phyloP scores from a whole-genome alignment of 768 basidiomycete genomes.

The Boletellus sp. region DNA sequence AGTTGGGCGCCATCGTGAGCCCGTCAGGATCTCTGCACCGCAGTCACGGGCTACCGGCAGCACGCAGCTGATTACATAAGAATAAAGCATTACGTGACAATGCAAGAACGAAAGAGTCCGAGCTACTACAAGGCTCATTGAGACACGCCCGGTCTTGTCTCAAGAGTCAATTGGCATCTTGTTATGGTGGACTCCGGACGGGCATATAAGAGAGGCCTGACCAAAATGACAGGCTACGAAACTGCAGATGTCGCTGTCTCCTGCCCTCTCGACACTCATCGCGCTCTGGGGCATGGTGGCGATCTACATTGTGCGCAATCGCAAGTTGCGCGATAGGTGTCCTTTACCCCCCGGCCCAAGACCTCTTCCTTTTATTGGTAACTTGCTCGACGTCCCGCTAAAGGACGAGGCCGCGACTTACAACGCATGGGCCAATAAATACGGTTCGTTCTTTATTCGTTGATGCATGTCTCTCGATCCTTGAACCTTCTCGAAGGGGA shows the following conservation, averaged over 20 bases:
- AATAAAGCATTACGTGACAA: not conserved
- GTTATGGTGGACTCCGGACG: conserved; percentile 10
- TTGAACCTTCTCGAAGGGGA: conserved; percentile 35
- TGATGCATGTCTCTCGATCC: not conserved
- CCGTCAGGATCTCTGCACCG: too few species aligned
- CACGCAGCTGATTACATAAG: too few species aligned
- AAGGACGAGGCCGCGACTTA: conserved; percentile 40
- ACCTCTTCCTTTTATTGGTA: conserved; percentile 51
- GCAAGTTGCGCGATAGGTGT: conserved; percentile 16
- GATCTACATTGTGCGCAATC: conserved; percentile 15
- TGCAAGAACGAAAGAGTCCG: conserved; percentile 2
- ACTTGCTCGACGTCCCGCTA: conserved; percentile 45
- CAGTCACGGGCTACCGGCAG: too few species aligned
- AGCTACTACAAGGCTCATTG: conserved; percentile 12
- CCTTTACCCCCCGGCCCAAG: conserved; percentile 55
- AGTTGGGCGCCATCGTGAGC: conserved; percentile 24
- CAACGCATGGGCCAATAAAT: conserved; percentile 37
- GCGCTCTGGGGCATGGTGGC: conserved; percentile 21
- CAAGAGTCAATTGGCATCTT: too few species aligned
- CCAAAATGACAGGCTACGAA: conserved; percentile 4
- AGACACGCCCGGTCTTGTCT: conserved; percentile 13
- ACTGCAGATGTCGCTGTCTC: conserved; percentile 14
- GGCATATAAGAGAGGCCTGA: conserved; percentile 14
- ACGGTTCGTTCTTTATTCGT: conserved; percentile 23
- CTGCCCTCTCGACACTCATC: conserved; percentile 14